Percentiles rank a stretch among this genome's conserved stretches.
Conservation (phyloP, 2,329 filamentous ascomycete genomes). For the Nothomitra cinnamomea region DNA sequence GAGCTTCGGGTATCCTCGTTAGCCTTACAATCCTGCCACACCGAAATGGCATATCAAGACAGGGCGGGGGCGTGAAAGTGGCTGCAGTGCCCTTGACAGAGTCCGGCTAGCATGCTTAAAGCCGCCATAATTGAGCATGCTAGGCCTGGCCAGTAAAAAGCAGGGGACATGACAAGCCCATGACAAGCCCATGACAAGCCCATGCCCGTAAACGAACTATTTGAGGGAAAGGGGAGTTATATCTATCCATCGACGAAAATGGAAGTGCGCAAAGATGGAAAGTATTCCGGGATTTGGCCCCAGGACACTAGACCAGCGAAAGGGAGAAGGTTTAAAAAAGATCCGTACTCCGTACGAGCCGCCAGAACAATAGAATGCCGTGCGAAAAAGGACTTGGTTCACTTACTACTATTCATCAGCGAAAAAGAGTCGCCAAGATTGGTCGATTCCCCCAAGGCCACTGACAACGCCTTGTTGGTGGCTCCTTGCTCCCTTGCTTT, state of each 20-base stretch:
- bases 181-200: too few relatives aligned
- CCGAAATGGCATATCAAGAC: background rate
- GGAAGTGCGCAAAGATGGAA: too few relatives aligned
- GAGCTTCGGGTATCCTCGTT: slow-evolving; percentile 1
- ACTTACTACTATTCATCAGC: slow-evolving; percentile 2
- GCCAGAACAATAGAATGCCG: background rate
- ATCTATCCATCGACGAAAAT: too few relatives aligned
- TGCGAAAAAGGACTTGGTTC: background rate
- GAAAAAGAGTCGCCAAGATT: background rate
- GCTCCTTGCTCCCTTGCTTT: background rate
- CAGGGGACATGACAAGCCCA: too few relatives aligned
- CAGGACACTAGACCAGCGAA: too few relatives aligned
- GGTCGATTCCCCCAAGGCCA: background rate
- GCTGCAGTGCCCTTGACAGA: background rate
- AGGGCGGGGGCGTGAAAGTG: background rate
- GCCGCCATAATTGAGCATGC: background rate
- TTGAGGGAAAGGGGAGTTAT: too few relatives aligned
- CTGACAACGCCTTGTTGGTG: background rate
- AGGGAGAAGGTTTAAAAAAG: too few relatives aligned
- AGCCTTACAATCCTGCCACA: slow-evolving; percentile 3
- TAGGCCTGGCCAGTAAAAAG: too few relatives aligned
- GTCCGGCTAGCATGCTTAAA: background rate
- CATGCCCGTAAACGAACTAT: too few relatives aligned
- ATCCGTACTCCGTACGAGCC: background rate
- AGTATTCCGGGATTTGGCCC: too few relatives aligned